Evolutionary conservation across 2,329 filamentous ascomycete genomes (phyloP).

Genomic region (Atkinsonella texensis): DNA sequence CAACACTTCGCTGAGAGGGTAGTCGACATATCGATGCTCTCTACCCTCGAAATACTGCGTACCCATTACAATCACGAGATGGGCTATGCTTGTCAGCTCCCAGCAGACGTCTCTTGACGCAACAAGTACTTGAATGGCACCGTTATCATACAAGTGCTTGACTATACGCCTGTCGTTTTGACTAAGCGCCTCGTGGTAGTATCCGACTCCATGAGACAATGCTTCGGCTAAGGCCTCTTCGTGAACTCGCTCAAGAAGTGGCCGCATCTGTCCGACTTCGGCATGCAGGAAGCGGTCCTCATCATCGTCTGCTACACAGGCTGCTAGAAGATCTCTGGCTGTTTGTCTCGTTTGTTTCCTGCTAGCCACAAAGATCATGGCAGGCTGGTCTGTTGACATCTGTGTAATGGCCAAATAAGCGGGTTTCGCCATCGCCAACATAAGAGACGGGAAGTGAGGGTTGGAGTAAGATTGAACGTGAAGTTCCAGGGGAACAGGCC

Average conservation of each 20-base stretch:
- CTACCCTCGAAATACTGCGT: slow-evolving; percentile 96
- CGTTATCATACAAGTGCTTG: slow-evolving; percentile 78
- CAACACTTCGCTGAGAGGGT: slow-evolving; percentile 82
- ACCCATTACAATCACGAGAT: slow-evolving; percentile 91
- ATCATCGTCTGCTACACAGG: slow-evolving; percentile 77
- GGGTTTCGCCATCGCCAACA: slow-evolving; percentile 97
- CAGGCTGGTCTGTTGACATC: slow-evolving; percentile 77
- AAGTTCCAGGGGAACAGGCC: slow-evolving; percentile 80
- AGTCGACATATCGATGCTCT: slow-evolving; percentile 95
- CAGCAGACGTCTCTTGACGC: slow-evolving; percentile 81
- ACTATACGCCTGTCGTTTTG: slow-evolving; percentile 87
- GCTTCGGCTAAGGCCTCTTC: slow-evolving; percentile 83
- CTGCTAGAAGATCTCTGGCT: slow-evolving; percentile 75
- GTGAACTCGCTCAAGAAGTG: slow-evolving; percentile 70
- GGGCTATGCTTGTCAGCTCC: slow-evolving; percentile 80
- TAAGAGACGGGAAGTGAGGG: slow-evolving; percentile 92
- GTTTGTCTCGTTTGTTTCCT: slow-evolving; percentile 87
- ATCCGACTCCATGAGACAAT: slow-evolving; percentile 85
- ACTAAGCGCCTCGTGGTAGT: slow-evolving; percentile 91
- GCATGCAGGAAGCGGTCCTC: slow-evolving; percentile 90
- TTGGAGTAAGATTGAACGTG: slow-evolving; percentile 94
- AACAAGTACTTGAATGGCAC: slow-evolving; percentile 75
- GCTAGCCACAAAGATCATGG: slow-evolving; percentile 83
- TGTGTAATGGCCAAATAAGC: slow-evolving; percentile 82
- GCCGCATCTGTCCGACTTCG: slow-evolving; percentile 67